phyloP scores from a whole-genome alignment of 1,284 basidiomycete species.

The Trametes sp. region DNA sequence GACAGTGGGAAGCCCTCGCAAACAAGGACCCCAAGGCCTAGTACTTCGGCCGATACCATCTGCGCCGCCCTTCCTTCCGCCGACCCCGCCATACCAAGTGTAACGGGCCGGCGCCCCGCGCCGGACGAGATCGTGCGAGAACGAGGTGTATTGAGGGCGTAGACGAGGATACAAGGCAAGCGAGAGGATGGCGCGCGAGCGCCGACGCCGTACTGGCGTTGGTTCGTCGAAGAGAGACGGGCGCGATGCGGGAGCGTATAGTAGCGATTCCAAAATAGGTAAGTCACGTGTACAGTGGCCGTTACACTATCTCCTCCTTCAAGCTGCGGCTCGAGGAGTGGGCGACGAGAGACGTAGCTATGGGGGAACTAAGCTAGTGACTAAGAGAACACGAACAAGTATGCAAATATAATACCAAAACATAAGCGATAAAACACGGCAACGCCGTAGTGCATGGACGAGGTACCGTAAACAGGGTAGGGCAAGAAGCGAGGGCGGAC shows the following conservation, averaged over 20 bases:
- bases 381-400: neutral
- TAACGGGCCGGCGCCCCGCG: neutral
- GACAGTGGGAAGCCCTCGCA: no score
- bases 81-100: no score
- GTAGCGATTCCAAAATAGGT: neutral
- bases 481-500: neutral
- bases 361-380: neutral
- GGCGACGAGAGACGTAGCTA: constrained; percentile 1
- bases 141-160: no score
- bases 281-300: neutral
- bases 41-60: no score
- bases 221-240: no score
- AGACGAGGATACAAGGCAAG: no score
- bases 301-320: constrained; percentile 1
- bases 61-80: no score
- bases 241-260: no score
- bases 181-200: no score
- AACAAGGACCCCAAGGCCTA: no score
- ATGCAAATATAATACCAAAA: neutral
- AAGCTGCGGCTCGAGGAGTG: constrained; percentile 1
- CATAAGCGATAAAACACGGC: neutral
- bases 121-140: no score
- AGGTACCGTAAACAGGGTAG: neutral
- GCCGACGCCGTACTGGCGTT: no score
- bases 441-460: neutral